These are phyloP conservation scores for Vaccinium corymbosum DNA, from an alignment of 148 eudicot species.

Conservation along the genomic window DNA sequence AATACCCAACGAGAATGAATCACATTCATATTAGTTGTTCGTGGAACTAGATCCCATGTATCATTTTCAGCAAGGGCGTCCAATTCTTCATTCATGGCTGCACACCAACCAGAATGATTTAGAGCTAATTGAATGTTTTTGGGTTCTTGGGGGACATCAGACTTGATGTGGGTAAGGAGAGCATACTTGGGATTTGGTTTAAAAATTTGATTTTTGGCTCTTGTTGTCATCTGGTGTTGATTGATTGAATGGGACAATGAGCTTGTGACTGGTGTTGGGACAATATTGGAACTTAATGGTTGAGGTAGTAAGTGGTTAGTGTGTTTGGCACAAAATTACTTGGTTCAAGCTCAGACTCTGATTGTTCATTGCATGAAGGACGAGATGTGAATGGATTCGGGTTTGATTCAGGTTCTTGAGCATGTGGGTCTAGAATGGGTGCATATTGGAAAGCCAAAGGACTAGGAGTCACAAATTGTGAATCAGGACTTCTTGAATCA, in stretches of 20 bases:
- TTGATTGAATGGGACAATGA: not conserved
- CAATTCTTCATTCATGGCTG: not conserved
- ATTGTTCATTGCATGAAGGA: not conserved
- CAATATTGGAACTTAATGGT: not conserved
- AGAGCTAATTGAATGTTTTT: not conserved
- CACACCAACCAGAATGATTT: not conserved
- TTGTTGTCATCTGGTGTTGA: not conserved
- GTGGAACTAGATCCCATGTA: conserved; percentile 9
- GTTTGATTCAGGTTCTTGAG: not conserved
- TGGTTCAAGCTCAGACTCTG: not conserved
- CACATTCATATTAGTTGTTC: not conserved
- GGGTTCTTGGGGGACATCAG: not conserved
- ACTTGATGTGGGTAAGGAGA: not conserved
- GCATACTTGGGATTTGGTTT: not conserved
- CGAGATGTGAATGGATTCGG: not conserved
- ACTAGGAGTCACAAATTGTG: not conserved
- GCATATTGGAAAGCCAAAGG: not conserved
- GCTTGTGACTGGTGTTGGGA: not conserved
- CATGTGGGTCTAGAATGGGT: too few species aligned
- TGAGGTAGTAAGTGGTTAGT: not conserved
- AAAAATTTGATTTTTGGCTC: not conserved
- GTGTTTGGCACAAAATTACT: not conserved
- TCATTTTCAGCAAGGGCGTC: conserved; percentile 1
- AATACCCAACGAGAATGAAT: conserved; percentile 3
- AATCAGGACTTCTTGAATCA: not conserved